Percentiles rank a stretch among this genome's conserved stretches.
phyloP scores from a whole-genome alignment of 345 rosid genomes.

The Limnanthes douglasii region DNA sequence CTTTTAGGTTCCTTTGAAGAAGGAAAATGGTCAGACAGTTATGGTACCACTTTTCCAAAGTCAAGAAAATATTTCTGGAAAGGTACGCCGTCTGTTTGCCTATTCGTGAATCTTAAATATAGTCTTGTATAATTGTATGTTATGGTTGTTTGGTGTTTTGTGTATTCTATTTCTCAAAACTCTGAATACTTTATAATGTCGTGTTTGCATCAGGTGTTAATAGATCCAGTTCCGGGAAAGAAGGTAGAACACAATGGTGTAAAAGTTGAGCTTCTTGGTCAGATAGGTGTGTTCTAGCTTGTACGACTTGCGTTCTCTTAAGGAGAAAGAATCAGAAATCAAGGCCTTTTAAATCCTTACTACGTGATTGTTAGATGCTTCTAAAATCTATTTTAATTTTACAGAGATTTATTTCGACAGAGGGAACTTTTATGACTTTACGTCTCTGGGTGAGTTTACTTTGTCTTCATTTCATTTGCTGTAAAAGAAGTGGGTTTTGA shows the following conservation, averaged over 20 bases:
- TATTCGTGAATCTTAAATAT: too few species aligned
- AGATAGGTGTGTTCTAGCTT: slow-evolving; percentile 42
- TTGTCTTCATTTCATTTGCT: slow-evolving; percentile 1
- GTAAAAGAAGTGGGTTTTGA: background rate
- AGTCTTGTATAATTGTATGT: too few species aligned
- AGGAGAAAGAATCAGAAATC: background rate
- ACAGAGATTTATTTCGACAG: slow-evolving; percentile 93
- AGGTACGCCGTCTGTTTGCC: slow-evolving; percentile 26
- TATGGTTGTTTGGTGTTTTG: background rate
- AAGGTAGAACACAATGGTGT: slow-evolving; percentile 93
- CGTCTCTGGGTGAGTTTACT: slow-evolving; percentile 78
- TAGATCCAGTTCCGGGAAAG: slow-evolving; percentile 88
- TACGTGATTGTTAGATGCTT: background rate
- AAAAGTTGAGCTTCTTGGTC: slow-evolving; percentile 95
- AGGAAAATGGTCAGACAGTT: slow-evolving; percentile 81
- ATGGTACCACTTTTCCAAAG: slow-evolving; percentile 80
- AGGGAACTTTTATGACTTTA: slow-evolving; percentile 90
- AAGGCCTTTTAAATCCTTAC: too few species aligned
- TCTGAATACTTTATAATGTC: background rate
- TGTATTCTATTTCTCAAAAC: background rate
- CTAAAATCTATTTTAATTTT: slow-evolving; percentile 5
- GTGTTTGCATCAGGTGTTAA: slow-evolving; percentile 29
- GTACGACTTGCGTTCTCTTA: background rate
- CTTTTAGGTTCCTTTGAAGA: slow-evolving; percentile 70
- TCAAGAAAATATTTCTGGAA: slow-evolving; percentile 88